Evolutionary conservation across 495 filamentous ascomycete genomes (phyloP).

Genomic region (Trichocladium antarcticum): DNA sequence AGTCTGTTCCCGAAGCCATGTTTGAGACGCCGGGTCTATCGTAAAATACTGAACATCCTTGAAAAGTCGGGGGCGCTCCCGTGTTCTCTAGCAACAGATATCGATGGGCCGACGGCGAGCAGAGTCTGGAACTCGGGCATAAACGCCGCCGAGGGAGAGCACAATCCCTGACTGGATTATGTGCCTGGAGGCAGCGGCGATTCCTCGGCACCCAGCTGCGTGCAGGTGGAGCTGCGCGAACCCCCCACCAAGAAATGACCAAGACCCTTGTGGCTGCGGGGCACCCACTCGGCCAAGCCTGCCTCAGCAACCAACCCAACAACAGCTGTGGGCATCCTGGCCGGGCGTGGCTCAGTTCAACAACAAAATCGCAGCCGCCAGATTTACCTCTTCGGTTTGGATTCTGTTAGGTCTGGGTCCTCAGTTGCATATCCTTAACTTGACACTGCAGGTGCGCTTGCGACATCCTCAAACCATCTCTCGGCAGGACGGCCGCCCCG

Average conservation of each 20-base stretch:
- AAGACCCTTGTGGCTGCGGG: background rate
- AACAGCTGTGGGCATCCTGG: background rate
- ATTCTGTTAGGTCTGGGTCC: too few species aligned
- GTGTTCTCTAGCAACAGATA: background rate
- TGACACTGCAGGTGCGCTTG: too few species aligned
- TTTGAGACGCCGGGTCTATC: background rate
- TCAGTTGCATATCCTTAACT: too few species aligned
- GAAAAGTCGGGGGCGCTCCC: background rate
- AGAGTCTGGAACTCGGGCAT: background rate
- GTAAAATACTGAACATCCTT: background rate
- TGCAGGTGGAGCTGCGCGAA: too few species aligned
- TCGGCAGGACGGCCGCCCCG: background rate
- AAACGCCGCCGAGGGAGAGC: too few species aligned
- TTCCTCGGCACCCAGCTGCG: constrained; percentile 7
- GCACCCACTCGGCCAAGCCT: background rate
- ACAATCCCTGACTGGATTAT: too few species aligned
- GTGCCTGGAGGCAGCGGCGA: too few species aligned
- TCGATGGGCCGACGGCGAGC: constrained; percentile 1
- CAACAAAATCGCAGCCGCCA: too few species aligned
- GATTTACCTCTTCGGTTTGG: too few species aligned
- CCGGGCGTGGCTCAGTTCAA: too few species aligned
- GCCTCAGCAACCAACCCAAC: background rate
- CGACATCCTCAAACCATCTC: background rate
- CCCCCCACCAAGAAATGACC: too few species aligned
- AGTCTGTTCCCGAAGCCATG: background rate